Percentiles rank a stretch among this genome's conserved stretches.
phyloP scores from a whole-genome alignment of 768 basidiomycete genomes.

The Psilocybe sp. region DNA sequence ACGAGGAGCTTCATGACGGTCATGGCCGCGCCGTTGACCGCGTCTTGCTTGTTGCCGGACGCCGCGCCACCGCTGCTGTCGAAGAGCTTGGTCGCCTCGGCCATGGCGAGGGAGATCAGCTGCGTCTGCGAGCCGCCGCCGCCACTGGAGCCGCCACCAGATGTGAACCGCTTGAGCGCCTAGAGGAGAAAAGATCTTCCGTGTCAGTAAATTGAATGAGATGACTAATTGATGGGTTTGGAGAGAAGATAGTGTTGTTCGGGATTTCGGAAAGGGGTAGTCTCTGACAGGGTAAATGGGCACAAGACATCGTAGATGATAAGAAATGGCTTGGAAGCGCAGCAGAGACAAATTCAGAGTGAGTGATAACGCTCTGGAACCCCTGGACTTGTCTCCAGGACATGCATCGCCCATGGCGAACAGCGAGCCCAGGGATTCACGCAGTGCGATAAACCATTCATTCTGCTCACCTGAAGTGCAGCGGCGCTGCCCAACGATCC shows the following conservation, averaged over 20 bases:
- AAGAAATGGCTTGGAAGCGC: no score
- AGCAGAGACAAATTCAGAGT: no score
- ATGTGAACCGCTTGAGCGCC: constrained; percentile 69
- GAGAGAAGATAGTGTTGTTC: background rate
- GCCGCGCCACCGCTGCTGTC: constrained; percentile 64
- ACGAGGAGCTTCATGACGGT: constrained; percentile 83
- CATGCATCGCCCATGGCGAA: no score
- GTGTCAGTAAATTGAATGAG: background rate
- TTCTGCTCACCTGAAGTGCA: constrained; percentile 56
- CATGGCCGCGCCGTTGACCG: constrained; percentile 81
- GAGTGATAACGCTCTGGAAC: no score
- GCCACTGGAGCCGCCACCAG: constrained; percentile 35
- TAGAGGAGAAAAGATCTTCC: constrained; percentile 19
- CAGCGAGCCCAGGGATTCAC: no score
- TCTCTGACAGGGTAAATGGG: background rate
- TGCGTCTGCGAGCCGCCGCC: constrained; percentile 52
- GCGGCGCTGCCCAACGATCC: constrained; percentile 72
- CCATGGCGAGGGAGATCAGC: constrained; percentile 85
- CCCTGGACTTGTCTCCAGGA: no score
- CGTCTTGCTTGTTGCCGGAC: constrained; percentile 76
- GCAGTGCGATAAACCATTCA: no score
- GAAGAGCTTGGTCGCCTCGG: constrained; percentile 73
- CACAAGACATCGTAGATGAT: no score
- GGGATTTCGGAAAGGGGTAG: background rate
- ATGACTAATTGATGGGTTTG: background rate